Evolutionary conservation across 208 protist species (phyloP), one percentile per base, ranked within the genome.

Genomic region (Acanthamoeba pearcei): DNA sequence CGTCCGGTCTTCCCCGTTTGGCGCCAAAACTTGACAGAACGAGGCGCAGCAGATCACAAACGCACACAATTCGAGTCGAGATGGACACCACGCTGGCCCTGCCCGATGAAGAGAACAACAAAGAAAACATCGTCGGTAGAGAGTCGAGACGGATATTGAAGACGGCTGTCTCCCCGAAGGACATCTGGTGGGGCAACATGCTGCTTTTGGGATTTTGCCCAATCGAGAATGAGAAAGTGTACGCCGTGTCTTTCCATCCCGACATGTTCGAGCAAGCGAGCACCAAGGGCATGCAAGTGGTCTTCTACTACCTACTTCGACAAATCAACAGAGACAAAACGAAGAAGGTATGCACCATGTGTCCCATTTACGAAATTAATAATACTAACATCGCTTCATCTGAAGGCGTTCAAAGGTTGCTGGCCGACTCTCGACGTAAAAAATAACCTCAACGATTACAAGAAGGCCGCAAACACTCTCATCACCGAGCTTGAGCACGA

Each of bases 201-300:
- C 12, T 92, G 22, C 60, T 92, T 0, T 42, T 92, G n/a, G 86
- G 86, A 35, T 92, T 92, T 60, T 68, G 64, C 29, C 86, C 62
- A 8, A 13, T 35, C 12, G 64, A 92, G 32, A 92, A 92, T 76
- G 86, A 92, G 32, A 42, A 38, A 60, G 27, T 42, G 60, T 76
- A 92, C 35, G 32, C 60, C n/a, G 5, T 74, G 9, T 5, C 24
- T 3, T 92, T 92, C 42, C 62, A 76, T 29, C 53, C 62, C 13
- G 62, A 92, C 86, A 76, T 68, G 62, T 92, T 92, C 86, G 62
- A 92, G 60, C 55, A 92, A 38, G 64, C 62, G 15, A 92, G 49
- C 86, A 76, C 86, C 29, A 92, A 92, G 62, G 86, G 62, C 53
- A 92, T 92, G 86, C 86, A 92, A 55, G 86, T 92, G 5, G 62